Evolutionary conservation across 306 rosid species (phyloP).

Genomic region (Spatholobus suberectus): DNA sequence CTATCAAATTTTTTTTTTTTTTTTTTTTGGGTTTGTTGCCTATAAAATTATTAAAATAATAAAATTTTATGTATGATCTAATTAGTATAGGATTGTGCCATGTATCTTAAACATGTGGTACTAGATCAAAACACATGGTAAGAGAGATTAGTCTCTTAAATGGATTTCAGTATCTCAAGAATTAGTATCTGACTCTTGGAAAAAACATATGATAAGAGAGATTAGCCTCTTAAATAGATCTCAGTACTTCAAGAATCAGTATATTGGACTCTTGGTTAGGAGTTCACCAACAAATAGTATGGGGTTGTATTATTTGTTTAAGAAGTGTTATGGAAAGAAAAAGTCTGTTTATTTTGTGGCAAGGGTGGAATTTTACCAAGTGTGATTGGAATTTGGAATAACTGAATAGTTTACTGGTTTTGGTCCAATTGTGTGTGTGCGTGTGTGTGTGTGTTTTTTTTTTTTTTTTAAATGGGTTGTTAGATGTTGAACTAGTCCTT

Average conservation of each 20-base stretch:
- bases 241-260: too few relatives aligned
- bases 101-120: too few relatives aligned
- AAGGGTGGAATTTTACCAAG: neutral
- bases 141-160: too few relatives aligned
- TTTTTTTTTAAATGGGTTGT: neutral
- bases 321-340: neutral
- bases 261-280: too few relatives aligned
- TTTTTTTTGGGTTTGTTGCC: neutral
- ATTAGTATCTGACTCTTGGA: too few relatives aligned
- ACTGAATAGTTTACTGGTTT: neutral
- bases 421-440: neutral
- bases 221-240: too few relatives aligned
- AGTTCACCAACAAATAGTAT: too few relatives aligned
- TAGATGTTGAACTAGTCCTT: constrained; percentile 7
- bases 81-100: too few relatives aligned
- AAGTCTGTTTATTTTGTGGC: neutral
- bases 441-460: too few relatives aligned
- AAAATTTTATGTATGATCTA: neutral
- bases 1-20: neutral
- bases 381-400: neutral
- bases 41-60: neutral
- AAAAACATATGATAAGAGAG: too few relatives aligned
- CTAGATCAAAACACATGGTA: too few relatives aligned
- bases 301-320: neutral
- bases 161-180: too few relatives aligned